phyloP scores from a whole-genome alignment of 176 grass and related monocot genomes.

The Canna indica region DNA sequence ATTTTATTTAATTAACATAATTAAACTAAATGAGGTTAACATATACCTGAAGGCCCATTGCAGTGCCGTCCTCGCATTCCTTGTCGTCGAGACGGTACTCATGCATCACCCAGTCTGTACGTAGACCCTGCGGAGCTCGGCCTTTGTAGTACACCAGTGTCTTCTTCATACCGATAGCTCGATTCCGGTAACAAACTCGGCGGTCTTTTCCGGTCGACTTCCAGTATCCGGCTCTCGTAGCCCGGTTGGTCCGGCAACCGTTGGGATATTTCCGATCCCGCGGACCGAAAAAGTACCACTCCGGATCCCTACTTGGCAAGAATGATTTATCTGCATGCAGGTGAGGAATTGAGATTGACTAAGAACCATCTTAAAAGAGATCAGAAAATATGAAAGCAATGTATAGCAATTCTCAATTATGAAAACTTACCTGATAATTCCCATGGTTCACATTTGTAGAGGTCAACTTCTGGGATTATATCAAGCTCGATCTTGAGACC shows the following conservation, averaged over 20 bases:
- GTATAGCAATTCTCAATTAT: neutral
- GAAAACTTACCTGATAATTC: conserved; percentile 43
- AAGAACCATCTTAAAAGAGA: conserved; percentile 10
- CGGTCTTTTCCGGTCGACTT: no score
- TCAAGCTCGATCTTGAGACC: conserved; percentile 29
- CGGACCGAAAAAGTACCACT: conserved; percentile 55
- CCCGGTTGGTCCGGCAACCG: conserved; percentile 30
- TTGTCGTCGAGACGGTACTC: no score
- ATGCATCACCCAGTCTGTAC: conserved; percentile 43
- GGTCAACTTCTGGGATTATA: conserved; percentile 34
- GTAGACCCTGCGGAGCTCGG: conserved; percentile 30
- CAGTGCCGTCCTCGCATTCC: neutral
- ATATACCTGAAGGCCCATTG: neutral
- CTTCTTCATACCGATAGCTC: conserved; percentile 40
- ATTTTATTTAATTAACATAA: neutral
- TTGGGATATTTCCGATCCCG: conserved; percentile 38
- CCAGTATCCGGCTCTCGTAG: conserved; percentile 36
- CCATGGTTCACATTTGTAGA: no score
- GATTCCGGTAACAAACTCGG: conserved; percentile 19
- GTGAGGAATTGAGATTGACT: no score
- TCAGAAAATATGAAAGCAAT: neutral
- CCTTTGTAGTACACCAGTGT: conserved; percentile 39
- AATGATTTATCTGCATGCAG: conserved; percentile 1
- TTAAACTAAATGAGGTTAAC: neutral
- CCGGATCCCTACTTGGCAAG: no score